Conservation (phyloP, 148 eudicot genomes). For the Suaeda aralocaspica region DNA sequence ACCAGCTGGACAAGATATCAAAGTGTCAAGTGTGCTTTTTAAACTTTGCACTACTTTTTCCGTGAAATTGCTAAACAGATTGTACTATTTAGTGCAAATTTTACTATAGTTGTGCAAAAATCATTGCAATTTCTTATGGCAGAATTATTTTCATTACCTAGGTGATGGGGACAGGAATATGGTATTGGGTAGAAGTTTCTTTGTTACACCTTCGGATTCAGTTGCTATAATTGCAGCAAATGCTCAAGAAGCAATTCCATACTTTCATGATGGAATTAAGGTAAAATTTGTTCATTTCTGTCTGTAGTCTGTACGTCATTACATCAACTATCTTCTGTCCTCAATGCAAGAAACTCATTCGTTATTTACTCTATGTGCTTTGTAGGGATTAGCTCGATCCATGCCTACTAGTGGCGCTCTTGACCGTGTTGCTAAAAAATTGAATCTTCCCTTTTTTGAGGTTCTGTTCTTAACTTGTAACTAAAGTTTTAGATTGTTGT, state of each 20-base stretch:
- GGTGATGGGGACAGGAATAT: conserved; percentile 99
- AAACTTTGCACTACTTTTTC: background rate
- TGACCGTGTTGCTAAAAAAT: conserved; percentile 87
- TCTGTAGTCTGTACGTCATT: background rate
- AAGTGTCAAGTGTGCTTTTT: too few species aligned
- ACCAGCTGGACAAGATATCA: too few species aligned
- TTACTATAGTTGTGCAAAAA: background rate
- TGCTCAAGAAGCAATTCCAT: conserved; percentile 89
- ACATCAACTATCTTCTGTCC: background rate
- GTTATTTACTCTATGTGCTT: background rate
- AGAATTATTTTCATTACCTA: conserved; percentile 28
- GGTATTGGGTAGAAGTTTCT: conserved; percentile 84
- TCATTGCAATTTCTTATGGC: background rate
- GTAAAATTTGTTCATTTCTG: conserved; percentile 30
- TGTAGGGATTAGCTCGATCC: conserved; percentile 96
- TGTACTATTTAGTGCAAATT: background rate
- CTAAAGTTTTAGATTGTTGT: background rate
- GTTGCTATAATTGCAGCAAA: conserved; percentile 97
- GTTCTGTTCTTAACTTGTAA: conserved; percentile 25
- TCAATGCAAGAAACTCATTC: conserved; percentile 1
- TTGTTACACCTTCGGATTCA: conserved; percentile 98
- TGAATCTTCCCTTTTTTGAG: conserved; percentile 92
- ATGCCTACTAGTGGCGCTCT: conserved; percentile 99
- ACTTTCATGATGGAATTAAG: conserved; percentile 75
- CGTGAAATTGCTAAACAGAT: background rate